Conservation (phyloP, 371 early-diverging fungal genomes). For the Phascolomyces articulosus region DNA sequence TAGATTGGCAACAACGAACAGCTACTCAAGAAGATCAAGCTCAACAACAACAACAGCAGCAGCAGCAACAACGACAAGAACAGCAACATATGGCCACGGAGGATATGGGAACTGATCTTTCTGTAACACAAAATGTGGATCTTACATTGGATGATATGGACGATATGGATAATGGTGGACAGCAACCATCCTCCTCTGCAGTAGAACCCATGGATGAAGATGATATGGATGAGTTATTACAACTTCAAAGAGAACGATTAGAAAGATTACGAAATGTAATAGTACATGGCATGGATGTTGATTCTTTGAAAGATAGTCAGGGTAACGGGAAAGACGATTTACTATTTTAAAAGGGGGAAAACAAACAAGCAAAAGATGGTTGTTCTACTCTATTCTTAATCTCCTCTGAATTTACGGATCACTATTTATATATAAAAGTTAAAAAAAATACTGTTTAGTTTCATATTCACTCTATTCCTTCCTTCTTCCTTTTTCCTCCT, state of each 20-base stretch:
- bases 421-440: not conserved
- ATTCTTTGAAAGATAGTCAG: slow-evolving; percentile 29
- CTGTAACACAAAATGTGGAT: slow-evolving; percentile 7
- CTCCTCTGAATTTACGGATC: not conserved
- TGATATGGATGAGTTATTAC: slow-evolving; percentile 50
- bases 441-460: not conserved
- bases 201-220: slow-evolving; percentile 25
- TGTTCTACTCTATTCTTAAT: not conserved
- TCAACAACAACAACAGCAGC: slow-evolving; percentile 26
- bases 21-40: slow-evolving; percentile 21
- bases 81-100: slow-evolving; percentile 15
- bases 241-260: slow-evolving; percentile 47
- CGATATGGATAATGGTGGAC: slow-evolving; percentile 13
- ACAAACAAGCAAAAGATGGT: not conserved
- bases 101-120: slow-evolving; percentile 18
- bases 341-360: slow-evolving; percentile 30
- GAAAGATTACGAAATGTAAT: slow-evolving; percentile 46
- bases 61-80: slow-evolving; percentile 20
- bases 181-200: not conserved
- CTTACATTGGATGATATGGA: slow-evolving; percentile 11
- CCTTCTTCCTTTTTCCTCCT: not conserved
- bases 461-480: too few species aligned
- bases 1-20: slow-evolving; percentile 39
- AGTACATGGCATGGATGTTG: slow-evolving; percentile 48
- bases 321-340: slow-evolving; percentile 42